These are phyloP conservation scores for Monilinia laxa DNA, from an alignment of 2,329 filamentous ascomycete species.

Conservation along the genomic window DNA sequence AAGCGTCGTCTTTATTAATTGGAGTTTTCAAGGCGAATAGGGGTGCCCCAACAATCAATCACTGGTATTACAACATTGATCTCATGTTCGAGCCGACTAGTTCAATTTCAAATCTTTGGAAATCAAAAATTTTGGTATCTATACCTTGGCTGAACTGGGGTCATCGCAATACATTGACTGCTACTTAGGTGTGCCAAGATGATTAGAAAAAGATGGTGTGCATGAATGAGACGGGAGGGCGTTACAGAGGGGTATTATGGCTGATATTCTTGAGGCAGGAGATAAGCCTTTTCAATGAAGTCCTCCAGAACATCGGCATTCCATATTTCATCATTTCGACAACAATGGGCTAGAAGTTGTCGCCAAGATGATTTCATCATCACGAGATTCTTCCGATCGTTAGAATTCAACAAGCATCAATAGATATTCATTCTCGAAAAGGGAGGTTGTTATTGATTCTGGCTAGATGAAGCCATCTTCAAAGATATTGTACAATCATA, in stretches of 20 bases:
- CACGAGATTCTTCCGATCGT: conserved; percentile 2
- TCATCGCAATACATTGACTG: background rate
- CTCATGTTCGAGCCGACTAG: background rate
- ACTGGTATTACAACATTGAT: conserved; percentile 1
- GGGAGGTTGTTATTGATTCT: conserved; percentile 19
- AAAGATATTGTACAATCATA: conserved; percentile 15
- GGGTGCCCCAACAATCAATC: background rate
- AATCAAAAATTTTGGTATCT: background rate
- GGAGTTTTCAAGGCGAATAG: conserved; percentile 5
- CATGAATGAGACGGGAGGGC: background rate
- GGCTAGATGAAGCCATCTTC: conserved; percentile 16
- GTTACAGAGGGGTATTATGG: background rate
- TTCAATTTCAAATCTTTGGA: background rate
- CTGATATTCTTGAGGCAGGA: conserved; percentile 15
- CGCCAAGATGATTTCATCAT: conserved; percentile 16
- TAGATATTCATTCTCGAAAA: conserved; percentile 12
- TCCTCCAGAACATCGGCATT: background rate
- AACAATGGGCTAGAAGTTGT: background rate
- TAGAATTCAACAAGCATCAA: background rate
- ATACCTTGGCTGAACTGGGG: background rate
- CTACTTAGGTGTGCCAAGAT: conserved; percentile 13
- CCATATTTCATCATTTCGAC: background rate
- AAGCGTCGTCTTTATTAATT: background rate
- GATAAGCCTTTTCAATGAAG: conserved; percentile 17
- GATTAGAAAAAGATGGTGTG: conserved; percentile 12